Base-by-base conservation (phyloP, 2,329 filamentous ascomycete species). In the Magnaporthiopsis poae region DNA sequence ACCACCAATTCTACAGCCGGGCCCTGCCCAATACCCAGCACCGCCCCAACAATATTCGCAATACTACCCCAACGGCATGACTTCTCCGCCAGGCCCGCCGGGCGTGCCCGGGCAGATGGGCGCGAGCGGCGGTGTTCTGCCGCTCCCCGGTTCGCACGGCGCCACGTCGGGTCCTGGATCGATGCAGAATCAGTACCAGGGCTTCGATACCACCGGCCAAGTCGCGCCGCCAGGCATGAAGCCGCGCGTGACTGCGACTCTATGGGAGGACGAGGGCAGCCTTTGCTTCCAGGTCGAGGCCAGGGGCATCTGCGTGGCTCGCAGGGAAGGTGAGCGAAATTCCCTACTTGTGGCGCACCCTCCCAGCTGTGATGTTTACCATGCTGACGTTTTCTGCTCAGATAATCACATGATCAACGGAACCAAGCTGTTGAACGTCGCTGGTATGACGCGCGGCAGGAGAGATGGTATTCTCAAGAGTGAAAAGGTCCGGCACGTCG, bases 401-500 rank as follows among this genome's bases (percentile, higher is more conserved):
- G 94, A 97, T 73, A 98, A 97, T 78, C 92, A 96, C 79, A 97
- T 99, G 91, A 97, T 99, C 77, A 99, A 98, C 74, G 95, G 95
- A 25, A 99, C 95, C 0, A 99, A 98, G 78, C 82, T 99, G 67
- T 81, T 98, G 67, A 99, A 99, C 71, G 95, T 99, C 65, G 95
- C 95, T 64, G 94, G 95, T 15, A 99, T 99, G 95, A 99, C 95
- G 18, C 87, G 95, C 76, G 95, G 95, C 66, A 89, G 95, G 70
- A 87, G 95, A 73, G 95, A 99, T 74, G 95, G 95, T 63, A 98
- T 99, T 71, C 79, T 99, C 67, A 99, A 99, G 81, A 97, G 94
- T 76, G 95, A 98, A 79, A 99, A 98, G 79, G 87, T 93, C 67
- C 88, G 95, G 71, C 93, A 97, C 77, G 95, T 98, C 15, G 95